phyloP scores from a whole-genome alignment of 1,139 yeast genomes.

The Blastobotrys indianensis region DNA sequence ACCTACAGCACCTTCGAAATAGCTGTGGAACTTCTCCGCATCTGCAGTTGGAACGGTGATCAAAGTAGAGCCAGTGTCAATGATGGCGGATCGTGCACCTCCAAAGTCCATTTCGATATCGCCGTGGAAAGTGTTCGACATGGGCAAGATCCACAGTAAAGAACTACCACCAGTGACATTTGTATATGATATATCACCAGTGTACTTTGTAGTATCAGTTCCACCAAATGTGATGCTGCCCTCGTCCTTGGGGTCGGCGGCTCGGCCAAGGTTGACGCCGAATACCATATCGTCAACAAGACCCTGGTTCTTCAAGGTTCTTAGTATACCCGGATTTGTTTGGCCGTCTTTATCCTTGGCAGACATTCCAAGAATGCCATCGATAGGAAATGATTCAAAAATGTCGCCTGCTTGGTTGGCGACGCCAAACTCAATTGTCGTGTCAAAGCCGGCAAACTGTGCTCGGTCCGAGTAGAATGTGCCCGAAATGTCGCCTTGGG shows the following conservation, averaged over 20 bases:
- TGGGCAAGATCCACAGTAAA: conserved; percentile 51
- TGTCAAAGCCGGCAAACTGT: conserved; percentile 39
- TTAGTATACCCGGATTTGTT: conserved; percentile 38
- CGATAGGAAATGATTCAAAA: conserved; percentile 48
- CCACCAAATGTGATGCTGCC: conserved; percentile 46
- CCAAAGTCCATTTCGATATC: conserved; percentile 34
- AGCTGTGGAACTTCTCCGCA: conserved; percentile 49
- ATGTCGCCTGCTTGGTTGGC: conserved; percentile 50
- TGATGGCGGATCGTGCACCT: conserved; percentile 42
- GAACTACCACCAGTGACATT: conserved; percentile 36
- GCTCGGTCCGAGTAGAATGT: conserved; percentile 39
- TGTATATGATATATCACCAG: conserved; percentile 42
- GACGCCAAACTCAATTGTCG: conserved; percentile 48
- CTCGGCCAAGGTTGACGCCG: conserved; percentile 40
- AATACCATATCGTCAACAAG: conserved; percentile 38
- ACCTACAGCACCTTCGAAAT: conserved; percentile 44
- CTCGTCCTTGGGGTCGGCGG: conserved; percentile 33
- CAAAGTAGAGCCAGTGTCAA: conserved; percentile 67
- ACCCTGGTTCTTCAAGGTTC: conserved; percentile 35
- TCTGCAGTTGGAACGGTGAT: conserved; percentile 52
- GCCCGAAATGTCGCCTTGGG: conserved; percentile 54
- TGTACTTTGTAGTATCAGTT: conserved; percentile 37
- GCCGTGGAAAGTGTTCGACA: conserved; percentile 38
- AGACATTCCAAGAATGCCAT: conserved; percentile 60
- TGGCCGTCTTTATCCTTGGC: conserved; percentile 25